Percentiles rank a stretch among this genome's conserved stretches.
These are phyloP conservation scores for Tuber brumale DNA, from an alignment of 495 filamentous ascomycete genomes.

Conservation along the genomic window DNA sequence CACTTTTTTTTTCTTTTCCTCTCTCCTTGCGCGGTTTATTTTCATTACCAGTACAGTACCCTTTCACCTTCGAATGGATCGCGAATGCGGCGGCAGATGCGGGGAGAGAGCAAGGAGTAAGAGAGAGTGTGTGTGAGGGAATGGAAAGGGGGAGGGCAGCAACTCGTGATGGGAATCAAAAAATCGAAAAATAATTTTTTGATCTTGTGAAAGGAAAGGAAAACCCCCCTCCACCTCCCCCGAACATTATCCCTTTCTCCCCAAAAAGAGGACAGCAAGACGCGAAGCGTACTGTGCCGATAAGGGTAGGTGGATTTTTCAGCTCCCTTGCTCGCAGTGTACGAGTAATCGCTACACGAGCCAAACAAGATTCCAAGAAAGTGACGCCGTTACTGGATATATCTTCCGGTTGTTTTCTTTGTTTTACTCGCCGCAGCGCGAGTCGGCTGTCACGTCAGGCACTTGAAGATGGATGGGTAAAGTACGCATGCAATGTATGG, in stretches of 20 bases:
- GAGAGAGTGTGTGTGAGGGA: neutral
- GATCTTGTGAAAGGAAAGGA: neutral
- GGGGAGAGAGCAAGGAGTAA: neutral
- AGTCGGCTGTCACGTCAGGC: slow-evolving; percentile 4
- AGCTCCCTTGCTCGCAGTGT: neutral
- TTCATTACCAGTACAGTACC: neutral
- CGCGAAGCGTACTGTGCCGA: neutral
- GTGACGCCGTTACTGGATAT: slow-evolving; percentile 3
- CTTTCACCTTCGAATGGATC: neutral
- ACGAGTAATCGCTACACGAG: neutral
- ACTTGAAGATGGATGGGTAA: neutral
- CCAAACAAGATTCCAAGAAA: neutral
- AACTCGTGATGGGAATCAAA: neutral
- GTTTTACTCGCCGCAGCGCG: slow-evolving; percentile 1
- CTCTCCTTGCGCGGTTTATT: neutral
- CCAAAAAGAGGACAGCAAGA: neutral
- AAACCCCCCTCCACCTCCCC: too few relatives aligned
- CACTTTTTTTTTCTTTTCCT: neutral
- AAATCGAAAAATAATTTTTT: neutral
- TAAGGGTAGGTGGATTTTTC: neutral
- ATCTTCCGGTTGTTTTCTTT: neutral
- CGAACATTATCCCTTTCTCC: neutral
- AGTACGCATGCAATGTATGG: neutral
- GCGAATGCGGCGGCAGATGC: neutral
- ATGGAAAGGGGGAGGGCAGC: neutral